Percentiles rank a stretch among this genome's conserved stretches.
Conservation (phyloP, 495 filamentous ascomycete species). For the Xylaria acuta region DNA sequence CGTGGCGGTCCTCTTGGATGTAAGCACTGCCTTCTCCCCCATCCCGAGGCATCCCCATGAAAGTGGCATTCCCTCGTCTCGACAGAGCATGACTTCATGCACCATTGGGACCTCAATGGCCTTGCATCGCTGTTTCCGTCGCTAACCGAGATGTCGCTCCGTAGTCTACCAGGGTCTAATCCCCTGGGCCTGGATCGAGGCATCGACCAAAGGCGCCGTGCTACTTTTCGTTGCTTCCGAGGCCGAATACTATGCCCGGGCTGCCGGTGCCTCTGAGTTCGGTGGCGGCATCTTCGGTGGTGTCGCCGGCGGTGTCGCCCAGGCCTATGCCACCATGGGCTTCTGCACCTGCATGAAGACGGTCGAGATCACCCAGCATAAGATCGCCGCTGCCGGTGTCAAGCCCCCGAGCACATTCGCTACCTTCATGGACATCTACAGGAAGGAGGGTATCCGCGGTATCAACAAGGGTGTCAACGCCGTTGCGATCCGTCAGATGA, state of each 20-base stretch:
- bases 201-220: constrained; percentile 98
- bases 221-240: constrained; percentile 99
- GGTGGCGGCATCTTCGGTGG: constrained; percentile 86
- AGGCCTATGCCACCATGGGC: constrained; percentile 99
- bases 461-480: constrained; percentile 99
- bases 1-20: constrained; percentile 95
- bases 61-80: background rate
- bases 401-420: constrained; percentile 87
- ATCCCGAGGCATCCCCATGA: background rate
- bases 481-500: constrained; percentile 97
- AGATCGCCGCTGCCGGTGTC: constrained; percentile 80
- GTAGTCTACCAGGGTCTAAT: constrained; percentile 99
- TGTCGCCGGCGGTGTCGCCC: constrained; percentile 92
- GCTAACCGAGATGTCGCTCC: constrained; percentile 2
- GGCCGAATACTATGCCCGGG: constrained; percentile 89
- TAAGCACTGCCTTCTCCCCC: constrained; percentile 61
- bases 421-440: constrained; percentile 98
- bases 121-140: background rate
- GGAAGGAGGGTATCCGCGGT: constrained; percentile 88
- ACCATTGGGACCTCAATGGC: background rate
- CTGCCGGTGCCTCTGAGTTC: constrained; percentile 84
- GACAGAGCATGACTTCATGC: background rate
- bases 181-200: constrained; percentile 99
- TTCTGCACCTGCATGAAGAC: constrained; percentile 99
- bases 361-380: constrained; percentile 98